A percentile compares a stretch with the other conserved stretches of the same genome.
These are phyloP conservation scores for Falciphora oryzae DNA, from an alignment of 2,329 filamentous ascomycete genomes.

Conservation along the genomic window DNA sequence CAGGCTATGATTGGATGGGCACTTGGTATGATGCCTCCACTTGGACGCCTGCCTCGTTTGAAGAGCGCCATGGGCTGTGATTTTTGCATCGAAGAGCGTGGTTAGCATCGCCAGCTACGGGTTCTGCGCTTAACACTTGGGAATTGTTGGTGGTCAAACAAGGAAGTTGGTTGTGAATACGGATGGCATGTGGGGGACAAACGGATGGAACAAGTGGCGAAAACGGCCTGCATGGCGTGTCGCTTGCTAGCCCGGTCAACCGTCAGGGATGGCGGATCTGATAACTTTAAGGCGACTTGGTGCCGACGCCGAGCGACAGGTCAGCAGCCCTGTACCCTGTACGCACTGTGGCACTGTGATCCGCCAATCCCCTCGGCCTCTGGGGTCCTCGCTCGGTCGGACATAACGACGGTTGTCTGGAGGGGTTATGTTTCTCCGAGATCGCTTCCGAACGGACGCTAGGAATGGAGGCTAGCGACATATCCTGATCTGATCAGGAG, in stretches of 20 bases:
- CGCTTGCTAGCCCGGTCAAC: background rate
- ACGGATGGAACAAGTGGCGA: background rate
- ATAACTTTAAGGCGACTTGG: conserved; percentile 14
- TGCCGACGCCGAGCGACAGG: background rate
- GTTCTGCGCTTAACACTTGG: too few species aligned
- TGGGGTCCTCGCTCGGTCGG: background rate
- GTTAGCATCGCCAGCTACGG: too few species aligned
- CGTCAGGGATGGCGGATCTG: conserved; percentile 13
- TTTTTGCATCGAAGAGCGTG: too few species aligned
- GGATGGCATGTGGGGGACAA: background rate
- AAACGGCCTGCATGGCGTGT: background rate
- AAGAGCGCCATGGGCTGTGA: too few species aligned
- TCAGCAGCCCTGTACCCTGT: too few species aligned
- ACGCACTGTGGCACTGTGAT: too few species aligned
- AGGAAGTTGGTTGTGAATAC: too few species aligned
- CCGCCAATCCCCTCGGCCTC: too few species aligned
- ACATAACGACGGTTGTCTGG: background rate
- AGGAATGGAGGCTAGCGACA: background rate
- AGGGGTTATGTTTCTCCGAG: background rate
- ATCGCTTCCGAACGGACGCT: background rate
- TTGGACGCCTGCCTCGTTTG: background rate
- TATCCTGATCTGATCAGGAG: background rate
- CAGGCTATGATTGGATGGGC: too few species aligned
- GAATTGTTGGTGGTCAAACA: too few species aligned
- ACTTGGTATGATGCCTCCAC: background rate